Conservation (phyloP, 176 grass and related monocot species). For the Eleusine coracana region DNA sequence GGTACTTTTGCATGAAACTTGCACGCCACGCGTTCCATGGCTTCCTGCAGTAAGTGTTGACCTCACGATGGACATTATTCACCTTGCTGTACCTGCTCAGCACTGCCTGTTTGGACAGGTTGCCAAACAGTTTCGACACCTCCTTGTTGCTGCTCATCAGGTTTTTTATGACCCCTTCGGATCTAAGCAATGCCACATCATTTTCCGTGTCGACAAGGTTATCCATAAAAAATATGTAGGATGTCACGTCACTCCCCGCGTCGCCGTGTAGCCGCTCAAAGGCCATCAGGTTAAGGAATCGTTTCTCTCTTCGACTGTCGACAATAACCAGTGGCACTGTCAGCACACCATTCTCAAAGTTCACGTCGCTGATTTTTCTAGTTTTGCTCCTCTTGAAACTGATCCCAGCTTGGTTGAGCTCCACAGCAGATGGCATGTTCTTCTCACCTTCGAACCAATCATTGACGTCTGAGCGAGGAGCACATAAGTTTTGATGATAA, state of each 20-base stretch:
- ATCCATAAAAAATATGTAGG: constrained; percentile 64
- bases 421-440: not conserved
- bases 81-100: too few species aligned
- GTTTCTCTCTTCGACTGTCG: too few species aligned
- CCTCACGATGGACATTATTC: too few species aligned
- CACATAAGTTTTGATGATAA: too few species aligned
- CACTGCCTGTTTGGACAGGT: not conserved
- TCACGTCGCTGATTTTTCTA: not conserved
- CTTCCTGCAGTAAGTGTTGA: too few species aligned
- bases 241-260: constrained; percentile 39
- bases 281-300: constrained; percentile 55
- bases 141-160: constrained; percentile 1
- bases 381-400: constrained; percentile 40
- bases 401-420: constrained; percentile 57
- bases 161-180: constrained; percentile 9
- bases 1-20: too few species aligned
- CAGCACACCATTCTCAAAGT: not conserved
- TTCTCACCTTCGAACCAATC: too few species aligned
- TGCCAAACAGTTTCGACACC: constrained; percentile 23
- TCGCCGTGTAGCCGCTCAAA: constrained; percentile 51
- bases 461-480: too few species aligned
- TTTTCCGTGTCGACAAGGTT: constrained; percentile 43
- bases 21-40: too few species aligned
- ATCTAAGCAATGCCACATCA: constrained; percentile 54
- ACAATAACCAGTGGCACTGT: too few species aligned